These are phyloP conservation scores for Pseudogymnoascus verrucosus DNA, from an alignment of 2,329 filamentous ascomycete species.

Conservation along the genomic window DNA sequence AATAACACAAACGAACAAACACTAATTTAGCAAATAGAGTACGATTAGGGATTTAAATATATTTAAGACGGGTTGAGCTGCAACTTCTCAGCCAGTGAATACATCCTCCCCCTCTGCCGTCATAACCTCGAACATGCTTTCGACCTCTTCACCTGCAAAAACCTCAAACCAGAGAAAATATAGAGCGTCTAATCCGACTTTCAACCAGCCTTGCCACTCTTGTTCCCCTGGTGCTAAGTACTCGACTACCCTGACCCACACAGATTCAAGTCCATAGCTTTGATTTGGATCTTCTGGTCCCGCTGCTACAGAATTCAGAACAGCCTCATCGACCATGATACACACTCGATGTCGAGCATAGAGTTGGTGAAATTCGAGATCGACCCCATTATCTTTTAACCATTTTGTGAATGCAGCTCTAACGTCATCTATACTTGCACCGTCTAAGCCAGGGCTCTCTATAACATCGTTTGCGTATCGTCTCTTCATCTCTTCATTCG, in stretches of 20 bases:
- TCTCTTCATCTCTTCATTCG: conserved; percentile 9
- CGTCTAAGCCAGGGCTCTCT: background rate
- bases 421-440: conserved; percentile 1
- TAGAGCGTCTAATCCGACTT: conserved; percentile 5
- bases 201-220: conserved; percentile 5
- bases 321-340: conserved; percentile 9
- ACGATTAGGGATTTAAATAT: background rate
- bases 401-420: conserved; percentile 8
- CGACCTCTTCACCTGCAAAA: background rate
- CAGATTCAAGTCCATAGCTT: background rate
- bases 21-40: background rate
- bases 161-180: conserved; percentile 6
- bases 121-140: background rate
- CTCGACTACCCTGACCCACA: conserved; percentile 8
- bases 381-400: background rate
- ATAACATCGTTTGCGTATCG: conserved; percentile 7
- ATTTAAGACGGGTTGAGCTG: background rate
- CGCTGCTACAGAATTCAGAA: conserved; percentile 1
- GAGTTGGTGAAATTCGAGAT: background rate
- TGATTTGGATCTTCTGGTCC: conserved; percentile 5
- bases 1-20: background rate
- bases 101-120: background rate
- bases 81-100: conserved; percentile 7
- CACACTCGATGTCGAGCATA: conserved; percentile 9
- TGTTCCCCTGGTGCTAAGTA: conserved; percentile 1